Conservation (phyloP, 2,329 filamentous ascomycete genomes). For the Graphilbum sp. region DNA sequence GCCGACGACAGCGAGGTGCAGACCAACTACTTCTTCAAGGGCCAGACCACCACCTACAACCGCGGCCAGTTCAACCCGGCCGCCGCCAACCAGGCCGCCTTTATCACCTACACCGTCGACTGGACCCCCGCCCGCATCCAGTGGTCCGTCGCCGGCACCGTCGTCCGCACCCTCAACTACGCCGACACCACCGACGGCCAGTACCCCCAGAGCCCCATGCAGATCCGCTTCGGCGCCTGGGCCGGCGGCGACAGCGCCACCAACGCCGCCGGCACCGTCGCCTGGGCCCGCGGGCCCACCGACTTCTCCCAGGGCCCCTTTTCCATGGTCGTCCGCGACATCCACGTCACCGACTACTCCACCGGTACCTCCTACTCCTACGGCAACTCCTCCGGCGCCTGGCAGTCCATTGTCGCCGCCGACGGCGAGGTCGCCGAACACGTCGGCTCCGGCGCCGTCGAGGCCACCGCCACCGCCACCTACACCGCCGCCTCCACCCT, state of each 20-base stretch:
- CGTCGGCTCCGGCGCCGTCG: slow-evolving; percentile 30
- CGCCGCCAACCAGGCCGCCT: slow-evolving; percentile 53
- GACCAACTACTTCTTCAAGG: slow-evolving; percentile 94
- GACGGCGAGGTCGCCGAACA: slow-evolving; percentile 62
- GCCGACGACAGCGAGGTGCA: slow-evolving; percentile 65
- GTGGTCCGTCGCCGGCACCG: slow-evolving; percentile 68
- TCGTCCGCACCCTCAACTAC: slow-evolving; percentile 59
- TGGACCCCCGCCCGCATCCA: slow-evolving; percentile 77
- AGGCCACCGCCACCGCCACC: slow-evolving; percentile 45
- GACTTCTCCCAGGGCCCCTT: slow-evolving; percentile 75
- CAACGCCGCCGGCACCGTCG: slow-evolving; percentile 68
- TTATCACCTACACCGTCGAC: slow-evolving; percentile 78
- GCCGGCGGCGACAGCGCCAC: slow-evolving; percentile 63
- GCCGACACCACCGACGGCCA: slow-evolving; percentile 51
- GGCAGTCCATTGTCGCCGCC: slow-evolving; percentile 67
- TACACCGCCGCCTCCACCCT: slow-evolving; percentile 44
- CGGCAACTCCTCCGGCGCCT: slow-evolving; percentile 58
- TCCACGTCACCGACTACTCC: slow-evolving; percentile 79
- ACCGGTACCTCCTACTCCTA: slow-evolving; percentile 78
- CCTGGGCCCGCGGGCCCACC: slow-evolving; percentile 76
- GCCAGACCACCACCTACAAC: slow-evolving; percentile 69
- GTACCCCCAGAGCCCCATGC: slow-evolving; percentile 93
- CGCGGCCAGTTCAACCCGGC: slow-evolving; percentile 66
- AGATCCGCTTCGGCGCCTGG: slow-evolving; percentile 85
- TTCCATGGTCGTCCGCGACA: slow-evolving; percentile 63